phyloP scores from a whole-genome alignment of 345 rosid species.

The Melastoma malabathricum region DNA sequence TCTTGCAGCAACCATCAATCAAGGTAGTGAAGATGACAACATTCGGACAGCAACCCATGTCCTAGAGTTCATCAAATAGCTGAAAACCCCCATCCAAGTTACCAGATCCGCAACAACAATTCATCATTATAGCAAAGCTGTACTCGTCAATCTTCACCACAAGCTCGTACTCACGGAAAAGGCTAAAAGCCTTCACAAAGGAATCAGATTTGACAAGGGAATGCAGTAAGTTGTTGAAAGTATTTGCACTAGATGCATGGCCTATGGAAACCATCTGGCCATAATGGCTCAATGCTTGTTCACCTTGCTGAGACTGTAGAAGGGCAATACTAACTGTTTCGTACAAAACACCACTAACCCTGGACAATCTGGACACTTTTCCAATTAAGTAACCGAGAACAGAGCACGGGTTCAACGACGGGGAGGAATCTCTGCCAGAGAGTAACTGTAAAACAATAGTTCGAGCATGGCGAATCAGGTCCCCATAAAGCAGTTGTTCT shows the following conservation, averaged over 20 bases:
- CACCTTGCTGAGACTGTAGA: slow-evolving; percentile 27
- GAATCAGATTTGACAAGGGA: slow-evolving; percentile 22
- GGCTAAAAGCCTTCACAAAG: slow-evolving; percentile 28
- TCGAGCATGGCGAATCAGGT: too few relatives aligned
- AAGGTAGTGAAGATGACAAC: slow-evolving; percentile 59
- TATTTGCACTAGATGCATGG: slow-evolving; percentile 22
- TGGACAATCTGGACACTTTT: neutral
- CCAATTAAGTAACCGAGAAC: too few relatives aligned
- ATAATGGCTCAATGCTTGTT: slow-evolving; percentile 32
- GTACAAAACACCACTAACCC: slow-evolving; percentile 18
- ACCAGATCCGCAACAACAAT: slow-evolving; percentile 56
- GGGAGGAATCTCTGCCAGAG: too few relatives aligned
- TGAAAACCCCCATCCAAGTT: slow-evolving; percentile 32
- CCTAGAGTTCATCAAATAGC: slow-evolving; percentile 31
- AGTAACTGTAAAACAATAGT: too few relatives aligned
- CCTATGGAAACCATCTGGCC: slow-evolving; percentile 36
- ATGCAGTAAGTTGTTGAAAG: slow-evolving; percentile 33
- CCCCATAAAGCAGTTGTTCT: too few relatives aligned
- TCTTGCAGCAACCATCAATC: slow-evolving; percentile 78
- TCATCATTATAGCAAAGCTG: slow-evolving; percentile 60
- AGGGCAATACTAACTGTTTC: slow-evolving; percentile 38
- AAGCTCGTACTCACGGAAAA: slow-evolving; percentile 25
- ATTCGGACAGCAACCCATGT: slow-evolving; percentile 33
- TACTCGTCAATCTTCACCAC: slow-evolving; percentile 40
- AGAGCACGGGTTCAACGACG: too few relatives aligned